These are phyloP conservation scores for Nakazawaea ernobii DNA, from an alignment of 805 yeast species.

Conservation along the genomic window DNA sequence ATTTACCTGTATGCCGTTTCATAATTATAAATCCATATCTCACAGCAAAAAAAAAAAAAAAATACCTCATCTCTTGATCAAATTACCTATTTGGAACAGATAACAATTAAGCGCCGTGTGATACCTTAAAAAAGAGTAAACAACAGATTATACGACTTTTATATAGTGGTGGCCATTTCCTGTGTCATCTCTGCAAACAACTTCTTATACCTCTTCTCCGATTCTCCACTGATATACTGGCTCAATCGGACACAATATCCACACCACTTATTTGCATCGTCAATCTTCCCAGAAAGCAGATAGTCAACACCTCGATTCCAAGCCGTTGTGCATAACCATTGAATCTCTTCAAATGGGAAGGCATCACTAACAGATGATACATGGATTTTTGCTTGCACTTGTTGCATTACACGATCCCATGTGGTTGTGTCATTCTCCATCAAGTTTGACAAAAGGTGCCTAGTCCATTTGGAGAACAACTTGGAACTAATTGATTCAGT, in stretches of 20 bases:
- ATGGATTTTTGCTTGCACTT: background rate
- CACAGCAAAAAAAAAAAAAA: background rate
- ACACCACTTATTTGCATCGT: slow-evolving; percentile 10
- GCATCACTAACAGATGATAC: background rate
- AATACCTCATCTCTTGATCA: background rate
- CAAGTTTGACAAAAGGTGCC: slow-evolving; percentile 17
- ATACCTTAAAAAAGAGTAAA: background rate
- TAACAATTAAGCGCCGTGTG: background rate
- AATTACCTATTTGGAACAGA: background rate
- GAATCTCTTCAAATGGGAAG: slow-evolving; percentile 21
- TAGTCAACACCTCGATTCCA: slow-evolving; percentile 34
- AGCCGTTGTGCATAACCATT: slow-evolving; percentile 28
- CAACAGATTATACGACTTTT: background rate
- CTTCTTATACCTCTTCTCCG: slow-evolving; percentile 5
- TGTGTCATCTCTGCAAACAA: slow-evolving; percentile 8
- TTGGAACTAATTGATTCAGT: slow-evolving; percentile 8
- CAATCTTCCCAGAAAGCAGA: slow-evolving; percentile 17
- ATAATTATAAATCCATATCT: background rate
- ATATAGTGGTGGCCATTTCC: background rate
- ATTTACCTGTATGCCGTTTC: too few relatives aligned
- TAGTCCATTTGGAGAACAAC: slow-evolving; percentile 23
- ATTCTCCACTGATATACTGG: background rate
- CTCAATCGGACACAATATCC: slow-evolving; percentile 11
- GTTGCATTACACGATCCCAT: background rate
- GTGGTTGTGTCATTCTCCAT: background rate